Percentiles rank a stretch among this genome's conserved stretches.
These are phyloP conservation scores for Boletellus deceptivus DNA, from an alignment of 1,284 basidiomycete genomes.

Conservation along the genomic window DNA sequence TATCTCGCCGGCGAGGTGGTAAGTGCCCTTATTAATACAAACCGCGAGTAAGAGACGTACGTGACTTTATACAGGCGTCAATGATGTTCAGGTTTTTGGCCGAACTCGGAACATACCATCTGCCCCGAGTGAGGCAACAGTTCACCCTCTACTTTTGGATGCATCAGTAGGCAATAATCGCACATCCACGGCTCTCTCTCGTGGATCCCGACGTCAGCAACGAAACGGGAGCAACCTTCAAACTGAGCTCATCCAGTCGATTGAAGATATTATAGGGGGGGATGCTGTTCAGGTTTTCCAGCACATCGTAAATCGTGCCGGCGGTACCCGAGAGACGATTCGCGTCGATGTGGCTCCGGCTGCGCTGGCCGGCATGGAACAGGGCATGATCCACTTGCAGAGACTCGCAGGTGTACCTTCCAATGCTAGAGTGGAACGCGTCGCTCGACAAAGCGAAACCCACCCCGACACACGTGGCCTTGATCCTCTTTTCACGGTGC, in stretches of 20 bases:
- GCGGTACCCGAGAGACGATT: constrained; percentile 60
- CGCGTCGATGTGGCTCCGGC: constrained; percentile 69
- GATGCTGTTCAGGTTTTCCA: constrained; percentile 84
- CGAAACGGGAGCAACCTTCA: constrained; percentile 48
- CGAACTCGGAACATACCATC: constrained; percentile 49
- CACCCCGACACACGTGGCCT: constrained; percentile 57
- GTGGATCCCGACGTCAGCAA: constrained; percentile 55
- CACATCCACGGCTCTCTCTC: constrained; percentile 43
- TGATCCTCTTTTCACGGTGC: constrained; percentile 79
- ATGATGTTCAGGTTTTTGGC: constrained; percentile 62
- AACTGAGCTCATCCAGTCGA: constrained; percentile 70
- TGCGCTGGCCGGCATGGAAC: constrained; percentile 55
- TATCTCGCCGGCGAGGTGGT: constrained; percentile 55
- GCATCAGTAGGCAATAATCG: constrained; percentile 46
- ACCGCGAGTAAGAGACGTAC: constrained; percentile 2
- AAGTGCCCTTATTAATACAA: constrained; percentile 20
- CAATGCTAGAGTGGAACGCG: constrained; percentile 59
- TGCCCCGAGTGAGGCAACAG: constrained; percentile 60
- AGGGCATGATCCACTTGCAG: constrained; percentile 46
- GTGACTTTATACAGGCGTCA: constrained; percentile 38
- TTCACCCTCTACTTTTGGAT: constrained; percentile 84
- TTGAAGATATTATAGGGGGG: constrained; percentile 81
- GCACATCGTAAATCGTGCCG: constrained; percentile 64
- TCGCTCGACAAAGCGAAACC: constrained; percentile 46
- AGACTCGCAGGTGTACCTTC: constrained; percentile 49